phyloP scores from a whole-genome alignment of 805 yeast species.

The Pachysolen tannophilus region DNA sequence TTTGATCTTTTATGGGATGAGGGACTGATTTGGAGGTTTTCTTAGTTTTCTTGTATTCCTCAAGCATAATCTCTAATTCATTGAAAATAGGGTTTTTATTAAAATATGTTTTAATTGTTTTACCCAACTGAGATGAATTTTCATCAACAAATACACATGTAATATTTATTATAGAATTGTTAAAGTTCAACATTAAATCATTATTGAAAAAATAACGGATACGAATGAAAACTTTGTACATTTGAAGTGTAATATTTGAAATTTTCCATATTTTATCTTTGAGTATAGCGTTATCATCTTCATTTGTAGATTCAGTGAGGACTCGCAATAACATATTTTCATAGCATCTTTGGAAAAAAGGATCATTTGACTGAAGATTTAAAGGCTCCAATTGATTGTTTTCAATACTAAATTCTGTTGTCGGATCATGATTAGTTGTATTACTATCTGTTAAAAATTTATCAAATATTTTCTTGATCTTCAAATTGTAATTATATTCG shows the following conservation, averaged over 20 bases:
- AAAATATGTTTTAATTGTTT: not conserved
- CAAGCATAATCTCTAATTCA: slow-evolving; percentile 1
- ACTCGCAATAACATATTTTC: slow-evolving; percentile 3
- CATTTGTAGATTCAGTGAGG: not conserved
- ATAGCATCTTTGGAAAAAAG: not conserved
- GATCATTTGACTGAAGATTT: not conserved
- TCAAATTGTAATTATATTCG: slow-evolving; percentile 1
- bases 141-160: slow-evolving; percentile 1
- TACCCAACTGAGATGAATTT: not conserved
- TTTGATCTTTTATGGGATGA: no score
- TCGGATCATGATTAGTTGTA: not conserved
- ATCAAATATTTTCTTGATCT: not conserved
- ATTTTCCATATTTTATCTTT: not conserved
- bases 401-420: not conserved
- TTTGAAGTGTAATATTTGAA: not conserved
- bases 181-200: not conserved
- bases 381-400: not conserved
- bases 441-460: not conserved
- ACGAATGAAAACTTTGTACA: not conserved
- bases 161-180: slow-evolving; percentile 1
- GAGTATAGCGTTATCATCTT: not conserved
- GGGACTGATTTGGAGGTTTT: not conserved
- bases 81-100: slow-evolving; percentile 5
- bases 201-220: not conserved
- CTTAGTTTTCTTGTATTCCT: not conserved